Base-by-base conservation (phyloP, 805 yeast species). In the Yamadazyma laniorum region DNA sequence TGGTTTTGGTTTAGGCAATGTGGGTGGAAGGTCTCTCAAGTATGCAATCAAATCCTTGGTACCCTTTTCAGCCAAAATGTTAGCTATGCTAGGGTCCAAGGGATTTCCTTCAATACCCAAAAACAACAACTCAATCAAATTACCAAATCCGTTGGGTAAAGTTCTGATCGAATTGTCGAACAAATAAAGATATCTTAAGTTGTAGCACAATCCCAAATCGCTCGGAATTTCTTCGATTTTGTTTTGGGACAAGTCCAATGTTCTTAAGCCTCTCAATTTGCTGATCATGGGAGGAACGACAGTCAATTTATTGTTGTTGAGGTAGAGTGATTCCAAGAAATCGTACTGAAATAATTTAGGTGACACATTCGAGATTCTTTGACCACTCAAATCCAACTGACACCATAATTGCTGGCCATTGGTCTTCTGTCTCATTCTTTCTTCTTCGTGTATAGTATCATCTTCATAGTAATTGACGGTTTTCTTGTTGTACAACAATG, bases 21-120 rank as follows among this genome's bases (percentile, higher is more conserved):
- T 77, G 3, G 47, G 31, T 11, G 95, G 91, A 43, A 77, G 75
- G 58, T 93, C 99, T 58, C 99, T 75, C 41, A 91, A 68, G 54
- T 85, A 80, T 28, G 80, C 73, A 25, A 93, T 80, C 43, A 93
- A 72, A 1, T 88, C 95, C 45, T 83, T 79, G 4, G 96, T 85
- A 5, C 98, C 97, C 42, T 79, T 80, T 47, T 82, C 84, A 0
- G 95, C 80, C 35, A 93, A 55, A 21, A 85, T 74, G 47, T 80
- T 75, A 29, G 87, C 78, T 43, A 78, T 60, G 16, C 73, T 77
- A 39, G 73, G 69, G 51, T 83, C 84, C 54, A 93, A 68, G 3
- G 95, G 86, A 58, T 93, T 93, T 2, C 99, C 99, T 61, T 91
- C 97, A 31, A 91, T 72, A 25, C 99, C 99, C 35, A 93, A 65